Evolutionary conservation across 495 filamentous ascomycete genomes (phyloP).

Genomic region (Talaromyces trachyspermus): DNA sequence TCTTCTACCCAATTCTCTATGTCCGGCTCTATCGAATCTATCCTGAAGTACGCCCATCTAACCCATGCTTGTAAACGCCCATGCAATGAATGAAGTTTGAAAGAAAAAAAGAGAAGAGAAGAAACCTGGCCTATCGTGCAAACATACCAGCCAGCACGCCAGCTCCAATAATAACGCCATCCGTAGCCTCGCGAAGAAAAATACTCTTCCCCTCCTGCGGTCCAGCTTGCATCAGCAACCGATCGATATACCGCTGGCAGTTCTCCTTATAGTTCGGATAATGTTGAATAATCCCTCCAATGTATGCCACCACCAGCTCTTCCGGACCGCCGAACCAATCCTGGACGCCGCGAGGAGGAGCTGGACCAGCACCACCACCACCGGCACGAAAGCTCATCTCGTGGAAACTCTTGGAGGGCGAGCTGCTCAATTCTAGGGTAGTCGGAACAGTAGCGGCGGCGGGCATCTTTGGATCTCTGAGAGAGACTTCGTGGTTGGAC

Average conservation of each 20-base stretch:
- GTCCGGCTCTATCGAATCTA: too few species aligned
- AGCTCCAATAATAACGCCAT: slow-evolving; percentile 70
- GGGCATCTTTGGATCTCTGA: slow-evolving; percentile 29
- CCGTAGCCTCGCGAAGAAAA: slow-evolving; percentile 59
- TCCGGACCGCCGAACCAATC: slow-evolving; percentile 45
- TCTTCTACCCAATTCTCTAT: too few species aligned
- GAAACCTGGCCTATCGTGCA: background rate
- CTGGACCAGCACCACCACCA: too few species aligned
- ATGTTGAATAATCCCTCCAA: slow-evolving; percentile 68
- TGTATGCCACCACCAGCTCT: slow-evolving; percentile 68
- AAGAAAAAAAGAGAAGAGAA: background rate
- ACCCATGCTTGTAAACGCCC: too few species aligned
- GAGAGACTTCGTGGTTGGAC: slow-evolving; percentile 57
- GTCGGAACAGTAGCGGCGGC: slow-evolving; percentile 12
- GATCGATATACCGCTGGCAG: slow-evolving; percentile 60
- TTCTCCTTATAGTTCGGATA: slow-evolving; percentile 66
- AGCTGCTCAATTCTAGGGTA: too few species aligned
- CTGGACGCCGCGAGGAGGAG: too few species aligned
- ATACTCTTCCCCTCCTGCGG: slow-evolving; percentile 50
- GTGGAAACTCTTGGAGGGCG: slow-evolving; percentile 6
- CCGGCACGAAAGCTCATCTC: slow-evolving; percentile 1
- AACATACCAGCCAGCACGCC: slow-evolving; percentile 62
- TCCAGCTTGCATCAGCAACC: slow-evolving; percentile 51
- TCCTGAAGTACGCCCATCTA: too few species aligned
- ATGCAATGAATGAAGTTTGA: too few species aligned